phyloP scores from a whole-genome alignment of 2,329 filamentous ascomycete species.

The Metarhizium guizhouense region DNA sequence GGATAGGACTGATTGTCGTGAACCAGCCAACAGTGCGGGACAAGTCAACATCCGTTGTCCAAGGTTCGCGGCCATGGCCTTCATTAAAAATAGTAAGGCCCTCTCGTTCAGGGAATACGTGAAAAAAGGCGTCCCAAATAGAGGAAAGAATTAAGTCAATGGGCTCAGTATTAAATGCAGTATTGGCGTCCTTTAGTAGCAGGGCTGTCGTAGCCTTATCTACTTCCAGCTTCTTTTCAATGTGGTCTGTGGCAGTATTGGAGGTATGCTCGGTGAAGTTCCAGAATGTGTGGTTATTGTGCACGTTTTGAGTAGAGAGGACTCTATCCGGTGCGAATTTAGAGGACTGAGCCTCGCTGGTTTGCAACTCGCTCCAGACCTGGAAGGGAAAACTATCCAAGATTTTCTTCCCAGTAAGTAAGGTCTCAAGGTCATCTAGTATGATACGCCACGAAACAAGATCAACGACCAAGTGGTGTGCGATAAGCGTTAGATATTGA shows the following conservation, averaged over 20 bases:
- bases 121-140: conserved; percentile 17
- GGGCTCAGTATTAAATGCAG: conserved; percentile 18
- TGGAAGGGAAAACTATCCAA: conserved; percentile 20
- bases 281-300: conserved; percentile 2
- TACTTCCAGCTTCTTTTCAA: neutral
- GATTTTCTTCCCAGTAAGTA: conserved; percentile 17
- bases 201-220: conserved; percentile 1
- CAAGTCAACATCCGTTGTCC: neutral
- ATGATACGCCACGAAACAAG: conserved; percentile 37
- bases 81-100: conserved; percentile 18
- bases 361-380: conserved; percentile 25
- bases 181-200: conserved; percentile 10
- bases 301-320: neutral
- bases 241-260: conserved; percentile 3
- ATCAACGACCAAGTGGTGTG: conserved; percentile 32
- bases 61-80: neutral
- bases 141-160: conserved; percentile 24
- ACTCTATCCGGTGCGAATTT: neutral
- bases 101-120: conserved; percentile 16
- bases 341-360: conserved; percentile 14
- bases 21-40: conserved; percentile 19
- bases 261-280: neutral
- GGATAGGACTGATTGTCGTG: conserved; percentile 23
- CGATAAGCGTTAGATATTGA: conserved; percentile 21
- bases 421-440: conserved; percentile 31